These are phyloP conservation scores for Scleromitrula shiraiana DNA, from an alignment of 2,329 filamentous ascomycete species.

Conservation along the genomic window DNA sequence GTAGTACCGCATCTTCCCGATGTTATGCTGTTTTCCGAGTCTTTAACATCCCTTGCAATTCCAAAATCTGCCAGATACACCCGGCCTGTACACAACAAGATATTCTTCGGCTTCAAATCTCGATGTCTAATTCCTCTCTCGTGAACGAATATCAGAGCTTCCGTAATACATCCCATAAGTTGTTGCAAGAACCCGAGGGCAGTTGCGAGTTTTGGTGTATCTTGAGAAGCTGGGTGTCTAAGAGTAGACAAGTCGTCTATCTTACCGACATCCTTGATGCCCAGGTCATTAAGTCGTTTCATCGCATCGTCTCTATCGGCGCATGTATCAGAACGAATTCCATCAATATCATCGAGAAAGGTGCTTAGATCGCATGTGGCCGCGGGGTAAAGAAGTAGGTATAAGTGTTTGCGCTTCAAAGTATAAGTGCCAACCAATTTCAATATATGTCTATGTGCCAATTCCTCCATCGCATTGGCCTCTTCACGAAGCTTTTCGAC, in stretches of 20 bases:
- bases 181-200: conserved; percentile 36
- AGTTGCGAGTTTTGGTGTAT: no score
- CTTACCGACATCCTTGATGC: conserved; percentile 31
- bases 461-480: conserved; percentile 39
- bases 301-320: conserved; percentile 33
- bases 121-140: conserved; percentile 37
- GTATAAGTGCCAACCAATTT: conserved; percentile 41
- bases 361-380: conserved; percentile 38
- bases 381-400: conserved; percentile 40
- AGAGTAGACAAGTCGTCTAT: conserved; percentile 12
- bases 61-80: conserved; percentile 44
- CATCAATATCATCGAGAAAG: conserved; percentile 38
- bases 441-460: conserved; percentile 41
- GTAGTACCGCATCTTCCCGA: conserved; percentile 33
- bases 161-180: conserved; percentile 37
- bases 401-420: conserved; percentile 34
- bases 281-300: conserved; percentile 33
- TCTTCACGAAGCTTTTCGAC: conserved; percentile 38
- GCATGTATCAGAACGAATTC: conserved; percentile 33
- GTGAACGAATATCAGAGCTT: conserved; percentile 20
- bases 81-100: conserved; percentile 37
- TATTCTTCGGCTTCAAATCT: conserved; percentile 42
- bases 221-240: not conserved
- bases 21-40: conserved; percentile 38
- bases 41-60: conserved; percentile 40